Evolutionary conservation across 1,284 basidiomycete genomes (phyloP).

Genomic region (Ceratobasidium sp.): DNA sequence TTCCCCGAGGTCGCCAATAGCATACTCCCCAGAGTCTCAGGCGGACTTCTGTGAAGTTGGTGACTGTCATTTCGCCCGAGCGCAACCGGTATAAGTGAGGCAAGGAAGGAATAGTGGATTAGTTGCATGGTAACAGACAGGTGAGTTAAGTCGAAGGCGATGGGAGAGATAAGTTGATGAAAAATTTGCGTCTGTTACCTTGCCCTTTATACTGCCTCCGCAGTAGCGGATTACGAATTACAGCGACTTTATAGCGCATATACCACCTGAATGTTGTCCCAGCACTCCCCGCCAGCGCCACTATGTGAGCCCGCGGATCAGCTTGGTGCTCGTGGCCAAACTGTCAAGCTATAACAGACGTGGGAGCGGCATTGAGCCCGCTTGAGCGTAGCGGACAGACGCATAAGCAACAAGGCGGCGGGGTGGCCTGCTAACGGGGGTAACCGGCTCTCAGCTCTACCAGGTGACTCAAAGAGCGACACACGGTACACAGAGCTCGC

Average conservation of each 20-base stretch:
- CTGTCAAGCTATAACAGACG: background rate
- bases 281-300: no score
- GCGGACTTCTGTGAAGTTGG: background rate
- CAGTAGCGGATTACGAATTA: background rate
- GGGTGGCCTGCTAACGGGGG: no score
- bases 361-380: background rate
- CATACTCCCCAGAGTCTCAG: slow-evolving; percentile 1
- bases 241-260: background rate
- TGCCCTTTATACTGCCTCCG: background rate
- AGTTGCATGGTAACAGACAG: background rate
- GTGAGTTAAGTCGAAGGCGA: background rate
- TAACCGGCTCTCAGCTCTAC: no score
- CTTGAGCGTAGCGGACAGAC: background rate
- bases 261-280: background rate
- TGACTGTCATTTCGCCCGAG: background rate
- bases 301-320: no score
- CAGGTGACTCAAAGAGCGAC: no score
- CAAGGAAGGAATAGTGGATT: slow-evolving; percentile 13
- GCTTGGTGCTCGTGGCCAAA: background rate
- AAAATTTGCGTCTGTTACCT: background rate
- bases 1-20: slow-evolving; percentile 37
- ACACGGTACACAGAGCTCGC: no score
- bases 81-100: background rate
- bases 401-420: no score
- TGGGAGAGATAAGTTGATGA: background rate